A percentile compares a stretch with the other conserved stretches of the same genome.
These are phyloP conservation scores for Sanghuangporus sanghuang DNA, from an alignment of 1,284 basidiomycete genomes.

Conservation along the genomic window DNA sequence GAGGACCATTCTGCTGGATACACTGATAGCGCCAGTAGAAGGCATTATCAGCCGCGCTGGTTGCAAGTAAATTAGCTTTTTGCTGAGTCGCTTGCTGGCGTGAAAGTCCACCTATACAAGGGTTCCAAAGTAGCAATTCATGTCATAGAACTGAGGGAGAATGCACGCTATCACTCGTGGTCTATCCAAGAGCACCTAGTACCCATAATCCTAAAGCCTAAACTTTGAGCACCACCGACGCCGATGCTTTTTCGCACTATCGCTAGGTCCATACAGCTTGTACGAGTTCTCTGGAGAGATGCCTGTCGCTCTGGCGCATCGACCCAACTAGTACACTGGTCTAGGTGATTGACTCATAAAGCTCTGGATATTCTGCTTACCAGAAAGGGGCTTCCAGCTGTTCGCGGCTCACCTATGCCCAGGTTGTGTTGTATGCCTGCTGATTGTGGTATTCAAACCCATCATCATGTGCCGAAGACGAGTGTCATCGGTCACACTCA, in stretches of 20 bases:
- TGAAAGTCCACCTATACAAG: too few species aligned
- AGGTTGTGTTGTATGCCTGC: constrained; percentile 44
- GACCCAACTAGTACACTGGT: constrained; percentile 40
- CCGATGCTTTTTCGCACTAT: constrained; percentile 44
- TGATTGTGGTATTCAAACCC: constrained; percentile 52
- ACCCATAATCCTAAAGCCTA: constrained; percentile 35
- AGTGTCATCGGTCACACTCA: constrained; percentile 53
- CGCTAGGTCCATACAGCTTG: constrained; percentile 51
- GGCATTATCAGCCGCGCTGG: constrained; percentile 44
- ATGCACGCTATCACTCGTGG: constrained; percentile 25
- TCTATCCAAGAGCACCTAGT: constrained; percentile 19
- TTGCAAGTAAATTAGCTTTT: constrained; percentile 62
- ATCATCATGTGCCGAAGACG: constrained; percentile 58
- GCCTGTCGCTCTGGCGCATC: constrained; percentile 35
- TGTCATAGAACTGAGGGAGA: constrained; percentile 49
- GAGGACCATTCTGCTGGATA: background rate
- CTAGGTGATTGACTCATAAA: constrained; percentile 58
- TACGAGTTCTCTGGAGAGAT: constrained; percentile 66
- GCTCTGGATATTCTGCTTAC: constrained; percentile 56
- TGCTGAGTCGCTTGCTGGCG: constrained; percentile 45
- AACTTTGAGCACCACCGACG: constrained; percentile 34
- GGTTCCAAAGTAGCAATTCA: too few species aligned
- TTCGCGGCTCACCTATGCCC: constrained; percentile 56
- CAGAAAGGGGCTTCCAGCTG: constrained; percentile 41
- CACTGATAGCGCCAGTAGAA: constrained; percentile 69